Base-by-base conservation (phyloP, 2,329 filamentous ascomycete genomes). In the Aureobasidium sp. region DNA sequence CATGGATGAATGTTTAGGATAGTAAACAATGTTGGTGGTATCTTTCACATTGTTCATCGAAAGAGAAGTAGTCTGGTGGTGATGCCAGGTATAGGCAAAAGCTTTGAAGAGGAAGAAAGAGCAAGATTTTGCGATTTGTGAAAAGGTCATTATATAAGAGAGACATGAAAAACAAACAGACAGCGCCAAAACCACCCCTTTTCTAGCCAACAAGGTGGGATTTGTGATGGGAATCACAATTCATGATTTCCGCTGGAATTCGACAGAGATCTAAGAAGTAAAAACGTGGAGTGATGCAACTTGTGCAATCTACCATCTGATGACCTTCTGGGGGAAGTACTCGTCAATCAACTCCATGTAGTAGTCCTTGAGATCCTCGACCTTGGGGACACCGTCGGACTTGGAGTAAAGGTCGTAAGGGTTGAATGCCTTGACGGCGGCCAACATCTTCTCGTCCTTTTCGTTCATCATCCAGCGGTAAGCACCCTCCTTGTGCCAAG, bases 361-460 rank as follows among this genome's bases (percentile, higher is more conserved):
- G 74, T 90, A 90, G 67, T 82, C 81, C 81, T 93, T 95, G 61
- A 95, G 77, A 68, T 89, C 84, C 69, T 90, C 87, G 0, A 86
- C 82, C 61, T 83, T 85, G 1, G 90, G 90, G 23, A 90, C 80
- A 25, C 84, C 88, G 68, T 95, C 90, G 67, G 86, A 91, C 84
- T 95, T 95, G 78, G 88, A 93, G 78, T 95, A 95, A 57, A 95
- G 71, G 71, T 95, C 91, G 68, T 95, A 96, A 0, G 90, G 90
- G 72, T 95, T 95, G 75, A 96, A 95, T 0, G 88, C 89, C 73
- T 84, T 82, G 53, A 95, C 90, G 9, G 90, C 90, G 69, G 84
- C 83, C 67, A 95, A 77, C 86, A 95, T 91, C 68, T 81, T 80
- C 73, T 86, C 76, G 68, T 96, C 91, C 70, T 91, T 87, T 63